Base-by-base conservation (phyloP, 148 eudicot genomes). In the Heliosperma pusillum region DNA sequence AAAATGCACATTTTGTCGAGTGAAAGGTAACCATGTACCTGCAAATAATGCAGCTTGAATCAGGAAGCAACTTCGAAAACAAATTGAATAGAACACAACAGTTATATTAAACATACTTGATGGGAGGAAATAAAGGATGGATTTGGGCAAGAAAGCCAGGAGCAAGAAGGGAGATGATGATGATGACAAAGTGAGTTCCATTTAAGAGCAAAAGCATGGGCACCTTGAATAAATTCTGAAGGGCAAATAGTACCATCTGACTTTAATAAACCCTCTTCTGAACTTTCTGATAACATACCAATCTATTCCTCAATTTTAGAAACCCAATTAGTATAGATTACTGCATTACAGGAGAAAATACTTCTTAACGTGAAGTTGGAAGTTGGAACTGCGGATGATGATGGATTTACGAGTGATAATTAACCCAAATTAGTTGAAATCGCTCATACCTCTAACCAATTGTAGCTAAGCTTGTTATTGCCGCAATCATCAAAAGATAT, bases 1-100 rank as follows among this genome's bases (percentile, higher is more conserved):
- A 71, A 85, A 82, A 91, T 68, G 82, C 88, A 60, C 83, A 88
- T 80, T 58, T 88, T 87, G 83, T 93, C 94, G 75, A 91, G n/a
- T 11, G 86, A 82, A 29, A 93, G 80, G 82, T 91, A 93, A 73
- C 98, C 98, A 33, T 85, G 88, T 74, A 76, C 86, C 97, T 88
- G 82, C 65, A 73, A 6, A 60, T 19, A 29, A 42, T 59, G 11
- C 75, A 77, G 30, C 26, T 56, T 1, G 33, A 25, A 50, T 70
- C 24, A 24, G n/a, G 63, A 61, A 21, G 13, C 66, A 25, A 64
- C 72, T 45, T 57, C 16, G 47, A 25, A 67, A 47, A 57, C 12
- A n/a, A 11, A 10, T 42, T n/a, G 69, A 66, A 25, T 24, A 66
- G 47, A 21, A 21, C 21, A 15, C 4, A 65, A 65, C 21, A 17